Percentiles rank a stretch among this genome's conserved stretches.
phyloP scores from a whole-genome alignment of 768 basidiomycete genomes.

The Galerina sulciceps region DNA sequence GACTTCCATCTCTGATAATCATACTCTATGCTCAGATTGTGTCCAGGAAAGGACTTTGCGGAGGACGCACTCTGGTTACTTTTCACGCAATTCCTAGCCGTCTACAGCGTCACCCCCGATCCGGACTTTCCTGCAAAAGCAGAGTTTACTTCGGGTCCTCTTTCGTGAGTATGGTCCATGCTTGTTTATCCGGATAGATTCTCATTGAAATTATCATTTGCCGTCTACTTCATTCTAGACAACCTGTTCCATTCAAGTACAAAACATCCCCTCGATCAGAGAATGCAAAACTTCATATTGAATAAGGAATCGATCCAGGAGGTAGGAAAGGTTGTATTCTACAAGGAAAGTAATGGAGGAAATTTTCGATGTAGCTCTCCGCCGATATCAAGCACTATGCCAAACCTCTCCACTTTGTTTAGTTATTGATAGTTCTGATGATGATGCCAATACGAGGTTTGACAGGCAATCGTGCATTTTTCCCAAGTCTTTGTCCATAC shows the following conservation, averaged over 20 bases:
- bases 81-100: conserved; percentile 3
- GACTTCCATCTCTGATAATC: background rate
- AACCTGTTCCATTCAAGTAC: background rate
- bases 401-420: too few species aligned
- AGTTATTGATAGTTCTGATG: too few species aligned
- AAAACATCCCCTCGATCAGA: background rate
- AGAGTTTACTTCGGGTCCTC: conserved; percentile 4
- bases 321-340: background rate
- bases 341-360: too few species aligned
- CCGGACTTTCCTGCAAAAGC: background rate
- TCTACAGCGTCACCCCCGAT: background rate
- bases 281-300: background rate
- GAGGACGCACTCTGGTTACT: conserved; percentile 6
- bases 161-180: background rate
- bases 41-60: conserved; percentile 2
- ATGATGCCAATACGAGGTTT: too few species aligned
- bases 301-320: background rate
- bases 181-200: too few species aligned
- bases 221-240: background rate
- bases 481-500: too few species aligned
- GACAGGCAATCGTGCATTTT: too few species aligned
- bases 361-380: too few species aligned
- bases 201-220: background rate
- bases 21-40: background rate
- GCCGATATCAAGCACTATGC: too few species aligned